Percentiles rank a stretch among this genome's conserved stretches.
These are phyloP conservation scores for Phyllosticta citriasiana DNA, from an alignment of 2,329 filamentous ascomycete genomes.

Conservation along the genomic window DNA sequence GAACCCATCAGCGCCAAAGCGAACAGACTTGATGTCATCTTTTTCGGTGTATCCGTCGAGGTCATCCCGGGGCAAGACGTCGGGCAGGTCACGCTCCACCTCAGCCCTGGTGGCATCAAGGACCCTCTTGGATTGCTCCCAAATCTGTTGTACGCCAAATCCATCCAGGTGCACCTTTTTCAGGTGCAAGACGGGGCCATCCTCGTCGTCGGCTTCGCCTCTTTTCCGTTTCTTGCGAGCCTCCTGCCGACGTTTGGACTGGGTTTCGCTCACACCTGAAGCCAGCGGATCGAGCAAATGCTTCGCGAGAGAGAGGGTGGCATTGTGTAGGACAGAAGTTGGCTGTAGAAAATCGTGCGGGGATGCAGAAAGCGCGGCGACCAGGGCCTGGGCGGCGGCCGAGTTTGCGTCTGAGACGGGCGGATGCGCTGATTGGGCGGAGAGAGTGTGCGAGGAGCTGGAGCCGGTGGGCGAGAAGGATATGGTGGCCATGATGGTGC, in stretches of 20 bases:
- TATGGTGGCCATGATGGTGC: conserved; percentile 9
- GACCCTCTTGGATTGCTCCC: conserved; percentile 84
- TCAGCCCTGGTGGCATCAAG: conserved; percentile 54
- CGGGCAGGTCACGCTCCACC: conserved; percentile 39
- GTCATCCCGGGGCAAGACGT: conserved; percentile 26
- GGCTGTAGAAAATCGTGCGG: conserved; percentile 74
- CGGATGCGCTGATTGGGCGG: conserved; percentile 25
- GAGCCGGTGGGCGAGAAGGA: conserved; percentile 26
- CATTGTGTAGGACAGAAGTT: conserved; percentile 52
- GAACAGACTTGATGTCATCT: conserved; percentile 24
- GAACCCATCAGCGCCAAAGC: conserved; percentile 32
- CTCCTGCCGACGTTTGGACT: conserved; percentile 57
- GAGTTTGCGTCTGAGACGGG: conserved; percentile 21
- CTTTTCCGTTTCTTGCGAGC: conserved; percentile 69
- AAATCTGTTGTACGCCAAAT: conserved; percentile 80
- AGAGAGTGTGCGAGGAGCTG: conserved; percentile 31
- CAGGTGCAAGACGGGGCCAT: conserved; percentile 55
- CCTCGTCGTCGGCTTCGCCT: conserved; percentile 37
- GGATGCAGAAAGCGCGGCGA: conserved; percentile 49
- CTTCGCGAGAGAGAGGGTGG: conserved; percentile 68
- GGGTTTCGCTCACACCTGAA: conserved; percentile 59
- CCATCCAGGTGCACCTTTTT: conserved; percentile 78
- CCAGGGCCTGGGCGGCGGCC: conserved; percentile 33
- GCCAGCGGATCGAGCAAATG: conserved; percentile 70
- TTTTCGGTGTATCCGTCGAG: neutral